phyloP scores from a whole-genome alignment of 2,329 filamentous ascomycete genomes.

The Aspergillus flavus region DNA sequence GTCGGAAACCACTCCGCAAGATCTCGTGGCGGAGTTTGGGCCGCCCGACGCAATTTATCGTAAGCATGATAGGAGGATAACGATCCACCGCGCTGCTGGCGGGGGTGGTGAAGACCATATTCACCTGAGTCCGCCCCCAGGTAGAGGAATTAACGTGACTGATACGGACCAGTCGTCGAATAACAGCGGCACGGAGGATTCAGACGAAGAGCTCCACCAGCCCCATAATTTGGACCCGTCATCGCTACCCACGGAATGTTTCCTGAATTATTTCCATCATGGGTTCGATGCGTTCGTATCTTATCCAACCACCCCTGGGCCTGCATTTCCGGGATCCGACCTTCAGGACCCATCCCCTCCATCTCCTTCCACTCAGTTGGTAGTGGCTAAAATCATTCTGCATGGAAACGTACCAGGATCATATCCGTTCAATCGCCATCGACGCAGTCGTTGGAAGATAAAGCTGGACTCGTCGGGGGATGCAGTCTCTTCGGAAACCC shows the following conservation, averaged over 20 bases:
- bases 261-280: constrained; percentile 96
- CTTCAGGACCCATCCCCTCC: constrained; percentile 32
- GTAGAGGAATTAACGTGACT: constrained; percentile 47
- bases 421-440: constrained; percentile 94
- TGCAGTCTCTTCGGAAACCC: constrained; percentile 72
- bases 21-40: constrained; percentile 85
- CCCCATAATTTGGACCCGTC: constrained; percentile 63
- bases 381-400: constrained; percentile 87
- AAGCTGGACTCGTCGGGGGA: constrained; percentile 48
- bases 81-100: constrained; percentile 65
- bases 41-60: constrained; percentile 93
- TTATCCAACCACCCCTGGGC: constrained; percentile 67
- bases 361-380: constrained; percentile 62
- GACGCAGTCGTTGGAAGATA: constrained; percentile 85
- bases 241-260: constrained; percentile 61
- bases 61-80: constrained; percentile 85
- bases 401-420: constrained; percentile 95
- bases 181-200: constrained; percentile 70
- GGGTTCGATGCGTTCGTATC: constrained; percentile 95
- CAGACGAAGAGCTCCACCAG: constrained; percentile 59
- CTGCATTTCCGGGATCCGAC: constrained; percentile 59
- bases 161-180: constrained; percentile 77
- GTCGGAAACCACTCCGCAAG: constrained; percentile 87
- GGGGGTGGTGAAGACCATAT: constrained; percentile 32
- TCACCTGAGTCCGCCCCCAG: constrained; percentile 39